A percentile compares a stretch with the other conserved stretches of the same genome.
These are phyloP conservation scores for Pichia cactophila DNA, from an alignment of 1,139 yeast species.

Conservation along the genomic window DNA sequence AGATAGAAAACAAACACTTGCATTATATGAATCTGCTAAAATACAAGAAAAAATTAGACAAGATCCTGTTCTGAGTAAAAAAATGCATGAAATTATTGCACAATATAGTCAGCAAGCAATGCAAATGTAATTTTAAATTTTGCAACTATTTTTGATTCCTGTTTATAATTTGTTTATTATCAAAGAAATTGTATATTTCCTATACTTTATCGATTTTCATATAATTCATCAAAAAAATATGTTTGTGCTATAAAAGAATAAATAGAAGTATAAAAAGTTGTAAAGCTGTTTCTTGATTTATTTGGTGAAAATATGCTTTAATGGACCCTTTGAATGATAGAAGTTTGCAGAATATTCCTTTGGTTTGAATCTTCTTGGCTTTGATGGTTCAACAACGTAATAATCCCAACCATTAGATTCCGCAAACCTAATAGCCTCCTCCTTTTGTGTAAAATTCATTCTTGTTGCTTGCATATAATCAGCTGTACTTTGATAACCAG, in stretches of 20 bases:
- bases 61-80: constrained; percentile 50
- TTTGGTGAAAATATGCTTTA: constrained; percentile 79
- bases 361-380: constrained; percentile 61
- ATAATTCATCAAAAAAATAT: not conserved
- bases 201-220: not conserved
- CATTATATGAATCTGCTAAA: constrained; percentile 87
- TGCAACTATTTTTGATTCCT: not conserved
- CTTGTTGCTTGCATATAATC: constrained; percentile 87
- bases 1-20: constrained; percentile 86
- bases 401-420: constrained; percentile 83
- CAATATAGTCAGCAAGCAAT: constrained; percentile 9
- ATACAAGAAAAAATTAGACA: constrained; percentile 66
- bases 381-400: constrained; percentile 69
- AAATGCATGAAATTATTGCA: constrained; percentile 36
- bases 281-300: constrained; percentile 26
- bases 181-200: not conserved
- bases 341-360: constrained; percentile 74
- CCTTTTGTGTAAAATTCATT: constrained; percentile 67
- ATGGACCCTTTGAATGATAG: constrained; percentile 59
- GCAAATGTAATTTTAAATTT: not conserved
- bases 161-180: not conserved
- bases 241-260: constrained; percentile 7
- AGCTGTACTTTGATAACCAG: constrained; percentile 76
- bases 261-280: constrained; percentile 3
- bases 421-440: constrained; percentile 74